Conservation (phyloP, 164 flowering plant species). For the Vitis amurensis region DNA sequence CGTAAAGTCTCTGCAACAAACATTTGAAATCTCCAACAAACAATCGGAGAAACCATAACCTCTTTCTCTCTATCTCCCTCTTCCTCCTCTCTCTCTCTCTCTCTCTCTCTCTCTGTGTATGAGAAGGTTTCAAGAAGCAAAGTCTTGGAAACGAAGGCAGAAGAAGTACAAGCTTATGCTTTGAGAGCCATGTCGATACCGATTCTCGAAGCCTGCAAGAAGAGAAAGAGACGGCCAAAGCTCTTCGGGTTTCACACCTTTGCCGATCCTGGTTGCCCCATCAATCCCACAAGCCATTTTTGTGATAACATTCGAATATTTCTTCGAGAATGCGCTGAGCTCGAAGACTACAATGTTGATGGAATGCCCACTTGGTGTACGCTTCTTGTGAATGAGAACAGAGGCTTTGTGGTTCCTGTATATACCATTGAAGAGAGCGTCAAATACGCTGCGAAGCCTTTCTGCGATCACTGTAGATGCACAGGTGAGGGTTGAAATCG, state of each 20-base stretch:
- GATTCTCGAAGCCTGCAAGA: conserved; percentile 36
- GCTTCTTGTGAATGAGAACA: conserved; percentile 51
- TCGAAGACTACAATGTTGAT: conserved; percentile 41
- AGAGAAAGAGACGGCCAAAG: conserved; percentile 44
- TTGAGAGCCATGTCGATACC: conserved; percentile 25
- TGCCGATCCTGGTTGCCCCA: conserved; percentile 52
- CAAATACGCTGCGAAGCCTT: conserved; percentile 40
- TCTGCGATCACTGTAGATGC: conserved; percentile 78
- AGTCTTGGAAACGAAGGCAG: too few species aligned
- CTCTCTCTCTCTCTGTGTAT: too few species aligned
- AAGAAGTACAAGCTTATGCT: too few species aligned
- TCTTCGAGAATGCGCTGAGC: conserved; percentile 54
- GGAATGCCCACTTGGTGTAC: conserved; percentile 76
- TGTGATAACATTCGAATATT: conserved; percentile 66
- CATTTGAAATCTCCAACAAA: too few species aligned
- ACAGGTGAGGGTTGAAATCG: conserved; percentile 36
- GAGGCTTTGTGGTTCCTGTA: conserved; percentile 57
- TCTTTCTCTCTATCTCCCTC: too few species aligned
- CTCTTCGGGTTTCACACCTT: conserved; percentile 54
- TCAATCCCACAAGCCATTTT: conserved; percentile 47
- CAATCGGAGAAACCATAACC: too few species aligned
- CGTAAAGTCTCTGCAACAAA: too few species aligned
- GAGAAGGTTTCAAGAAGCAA: too few species aligned
- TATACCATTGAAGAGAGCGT: conserved; percentile 73
- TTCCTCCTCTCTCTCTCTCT: too few species aligned